Evolutionary conservation across 2,329 filamentous ascomycete genomes (phyloP), one percentile per base, ranked within the genome.

Genomic region (Stagonosporopsis chrysanthemi): DNA sequence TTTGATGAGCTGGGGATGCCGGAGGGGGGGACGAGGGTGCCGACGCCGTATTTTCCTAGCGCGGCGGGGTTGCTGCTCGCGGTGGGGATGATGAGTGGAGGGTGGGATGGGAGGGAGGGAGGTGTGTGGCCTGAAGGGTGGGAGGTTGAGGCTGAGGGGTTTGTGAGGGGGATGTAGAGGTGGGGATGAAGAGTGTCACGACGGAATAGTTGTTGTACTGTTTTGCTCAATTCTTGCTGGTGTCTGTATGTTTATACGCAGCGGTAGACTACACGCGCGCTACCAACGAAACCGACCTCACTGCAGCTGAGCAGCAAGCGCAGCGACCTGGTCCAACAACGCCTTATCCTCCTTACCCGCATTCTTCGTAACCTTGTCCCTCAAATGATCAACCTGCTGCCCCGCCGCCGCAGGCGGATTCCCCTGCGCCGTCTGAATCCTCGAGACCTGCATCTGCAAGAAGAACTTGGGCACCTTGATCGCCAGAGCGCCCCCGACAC

Each of bases 381-480:
- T 70, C 55, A 87, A 74, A 69, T 87, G 84, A 49, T 85, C 80
- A 9, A 87, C 84, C 69, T 83, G 81, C 66, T 77, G 72, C 8
- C 81, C 83, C 0, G 85, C 72, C n/a, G 76, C 81, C 0, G 78
- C 75, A 1, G 84, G 84, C 39, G 80, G 71, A 48, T 81, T 82
- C 0, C 85, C 85, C 75, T 86, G 83, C 0, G 85, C 85, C 0
- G 84, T 85, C 73, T 84, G 78, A 62, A 87, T 86, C 22, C 85
- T 77, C 38, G 82, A 81, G 31, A 87, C 79, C 73, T 88, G 85
- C 70, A 86, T 83, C 57, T 81, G 75, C 39, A 87, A 70, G 71
- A 87, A 87, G 80, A 88, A 88, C 73, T 87, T 87, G 60, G 85
- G 85, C 5, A 84, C 82, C 73, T 87, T 87, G 74, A 87, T 83